Base-by-base conservation (phyloP, 192 early-diverging fungal genomes). In the Rhizoclosmatium sp. region DNA sequence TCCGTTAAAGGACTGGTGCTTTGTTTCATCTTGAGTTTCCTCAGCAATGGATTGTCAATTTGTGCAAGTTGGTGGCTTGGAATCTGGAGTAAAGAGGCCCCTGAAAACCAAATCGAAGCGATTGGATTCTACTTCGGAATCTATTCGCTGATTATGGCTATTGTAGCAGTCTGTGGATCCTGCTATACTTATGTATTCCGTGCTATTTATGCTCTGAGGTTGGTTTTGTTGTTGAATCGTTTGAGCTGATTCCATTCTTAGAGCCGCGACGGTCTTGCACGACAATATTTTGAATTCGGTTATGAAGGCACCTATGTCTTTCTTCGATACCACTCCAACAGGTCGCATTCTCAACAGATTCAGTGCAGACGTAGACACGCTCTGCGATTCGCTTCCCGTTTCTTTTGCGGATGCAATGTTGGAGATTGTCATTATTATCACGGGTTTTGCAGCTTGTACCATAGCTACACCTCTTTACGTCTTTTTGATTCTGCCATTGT, bases 271-370 rank as follows among this genome's bases (percentile, higher is more conserved):
- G 4, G 47, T 62, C 47, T 51, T 75, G 5, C 79, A 80, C 65
- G 51, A 74, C 40, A 49, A 69, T 23, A 41, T 69, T 4, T 41
- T 84, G 9, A 9, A 41, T 58, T 42, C 64, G 3, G 21, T 85
- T 31, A 61, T 85, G 77, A 67, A 65, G 12, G 92, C 95, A 1
- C 92, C 92, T 71, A 89, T 96, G 62, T 89, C 91, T 42, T 98
- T 96, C 87, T 98, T 94, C 82, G 95, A 97, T 76, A 91, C 91
- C 21, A 95, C 93, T n/a, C 97, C 97, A 5, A 85, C 94, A 19
- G 95, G 95, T 40, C 90, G 93, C 21, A 93, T 96, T 65, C 92
- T 86, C 12, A 84, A 85, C 58, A 65, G 77, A 39, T 81, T 83
- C 65, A 56, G 59, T 12, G 69, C 79, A 48, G 85, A 85, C 80